Conservation (phyloP, 2,329 filamentous ascomycete genomes). For the Pseudocercospora musae region DNA sequence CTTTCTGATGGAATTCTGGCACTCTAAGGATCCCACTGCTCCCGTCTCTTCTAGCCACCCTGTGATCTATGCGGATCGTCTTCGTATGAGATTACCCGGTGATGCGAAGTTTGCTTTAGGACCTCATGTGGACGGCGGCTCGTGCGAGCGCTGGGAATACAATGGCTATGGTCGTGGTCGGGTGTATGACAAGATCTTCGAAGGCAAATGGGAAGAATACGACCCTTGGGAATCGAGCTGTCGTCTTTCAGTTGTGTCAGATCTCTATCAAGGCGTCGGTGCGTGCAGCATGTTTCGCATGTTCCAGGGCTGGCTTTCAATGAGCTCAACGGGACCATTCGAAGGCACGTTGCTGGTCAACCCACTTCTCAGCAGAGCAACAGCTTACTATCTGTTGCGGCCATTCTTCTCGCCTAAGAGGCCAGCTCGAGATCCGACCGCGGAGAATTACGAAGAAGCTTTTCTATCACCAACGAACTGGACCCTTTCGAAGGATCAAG, state of each 20-base stretch:
- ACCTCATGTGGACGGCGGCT: conserved; percentile 55
- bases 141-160: conserved; percentile 52
- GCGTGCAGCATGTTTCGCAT: conserved; percentile 81
- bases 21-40: conserved; percentile 42
- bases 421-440: conserved; percentile 33
- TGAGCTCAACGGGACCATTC: conserved; percentile 67
- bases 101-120: conserved; percentile 53
- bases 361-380: conserved; percentile 70
- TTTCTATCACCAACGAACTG: conserved; percentile 59
- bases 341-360: conserved; percentile 83
- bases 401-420: conserved; percentile 70
- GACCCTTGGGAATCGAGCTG: conserved; percentile 77
- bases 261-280: conserved; percentile 77
- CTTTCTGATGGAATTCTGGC: conserved; percentile 51
- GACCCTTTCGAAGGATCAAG: conserved; percentile 53
- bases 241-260: conserved; percentile 64
- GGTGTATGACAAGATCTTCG: conserved; percentile 71
- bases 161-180: conserved; percentile 60
- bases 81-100: conserved; percentile 55
- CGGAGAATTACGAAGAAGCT: conserved; percentile 39
- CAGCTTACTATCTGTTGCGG: conserved; percentile 74
- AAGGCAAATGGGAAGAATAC: conserved; percentile 74
- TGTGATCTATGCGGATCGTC: conserved; percentile 48
- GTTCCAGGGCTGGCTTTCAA: conserved; percentile 85
- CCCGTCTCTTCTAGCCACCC: conserved; percentile 47